Percentiles rank a stretch among this genome's conserved stretches.
These are phyloP conservation scores for Albugo laibachii DNA, from an alignment of 352 stramenopile species.

Conservation along the genomic window DNA sequence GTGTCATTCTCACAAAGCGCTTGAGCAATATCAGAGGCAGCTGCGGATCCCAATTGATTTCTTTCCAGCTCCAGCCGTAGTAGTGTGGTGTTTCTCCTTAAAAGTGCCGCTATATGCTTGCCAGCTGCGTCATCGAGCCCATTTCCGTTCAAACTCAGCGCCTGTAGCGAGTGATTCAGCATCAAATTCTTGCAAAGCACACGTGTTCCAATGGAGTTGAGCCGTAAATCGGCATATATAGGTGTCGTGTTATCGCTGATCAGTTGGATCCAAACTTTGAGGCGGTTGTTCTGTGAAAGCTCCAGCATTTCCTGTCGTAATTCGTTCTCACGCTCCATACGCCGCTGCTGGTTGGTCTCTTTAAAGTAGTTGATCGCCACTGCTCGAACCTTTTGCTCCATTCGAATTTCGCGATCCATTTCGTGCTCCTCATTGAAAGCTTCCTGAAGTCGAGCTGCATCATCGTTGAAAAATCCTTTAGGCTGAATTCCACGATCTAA, in stretches of 20 bases:
- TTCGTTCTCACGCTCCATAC: constrained; percentile 39
- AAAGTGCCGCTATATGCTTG: constrained; percentile 32
- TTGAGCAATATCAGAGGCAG: constrained; percentile 28
- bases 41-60: constrained; percentile 30
- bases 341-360: constrained; percentile 53
- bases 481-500: constrained; percentile 68
- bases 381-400: constrained; percentile 43
- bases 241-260: constrained; percentile 30
- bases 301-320: constrained; percentile 57
- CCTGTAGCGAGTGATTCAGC: constrained; percentile 41
- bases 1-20: constrained; percentile 30
- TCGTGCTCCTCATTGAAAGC: constrained; percentile 56
- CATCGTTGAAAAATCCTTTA: constrained; percentile 73
- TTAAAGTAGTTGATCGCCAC: constrained; percentile 54
- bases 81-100: constrained; percentile 40
- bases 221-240: constrained; percentile 25
- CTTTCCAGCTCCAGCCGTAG: constrained; percentile 42
- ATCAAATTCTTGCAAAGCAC: constrained; percentile 46
- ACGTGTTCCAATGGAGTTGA: constrained; percentile 28
- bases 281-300: constrained; percentile 31
- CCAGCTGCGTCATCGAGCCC: constrained; percentile 35
- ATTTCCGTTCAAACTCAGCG: constrained; percentile 48
- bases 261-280: constrained; percentile 57
- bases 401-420: constrained; percentile 33
- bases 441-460: constrained; percentile 55